Percentiles rank a stretch among this genome's conserved stretches.
Conservation (phyloP, 305 asterid species). For the Fraxinus angustifolia region DNA sequence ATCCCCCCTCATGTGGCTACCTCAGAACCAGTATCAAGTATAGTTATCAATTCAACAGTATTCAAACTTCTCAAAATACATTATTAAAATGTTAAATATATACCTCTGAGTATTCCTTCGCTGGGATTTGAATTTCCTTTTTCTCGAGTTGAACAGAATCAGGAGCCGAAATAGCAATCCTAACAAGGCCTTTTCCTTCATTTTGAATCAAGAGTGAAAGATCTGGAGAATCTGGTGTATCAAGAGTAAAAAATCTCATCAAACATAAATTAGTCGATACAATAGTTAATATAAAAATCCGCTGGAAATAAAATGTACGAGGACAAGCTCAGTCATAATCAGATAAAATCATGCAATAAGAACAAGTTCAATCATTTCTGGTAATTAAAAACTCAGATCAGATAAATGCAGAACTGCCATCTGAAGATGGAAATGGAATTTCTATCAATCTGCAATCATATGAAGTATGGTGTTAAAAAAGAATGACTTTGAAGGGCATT, state of each 20-base stretch:
- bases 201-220: conserved; percentile 79
- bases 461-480: not conserved
- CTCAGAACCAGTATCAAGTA: not conserved
- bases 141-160: conserved; percentile 58
- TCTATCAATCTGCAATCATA: not conserved
- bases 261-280: not conserved
- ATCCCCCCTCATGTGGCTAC: not conserved
- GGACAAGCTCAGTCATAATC: not conserved
- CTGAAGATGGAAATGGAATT: not conserved
- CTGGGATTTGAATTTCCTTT: conserved; percentile 51
- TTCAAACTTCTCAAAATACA: not conserved
- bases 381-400: not conserved
- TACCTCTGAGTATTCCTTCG: conserved; percentile 64
- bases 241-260: conserved; percentile 15
- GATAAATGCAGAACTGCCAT: conserved; percentile 1
- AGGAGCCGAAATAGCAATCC: conserved; percentile 55
- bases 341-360: not conserved
- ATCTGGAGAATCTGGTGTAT: conserved; percentile 63
- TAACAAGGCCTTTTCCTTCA: conserved; percentile 53
- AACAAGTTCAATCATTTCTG: conserved; percentile 7
- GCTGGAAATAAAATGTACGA: not conserved
- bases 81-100: not conserved
- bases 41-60: conserved; percentile 8
- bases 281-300: not conserved
- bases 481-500: not conserved